These are phyloP conservation scores for Candida ortonii DNA, from an alignment of 805 yeast genomes.

Conservation along the genomic window DNA sequence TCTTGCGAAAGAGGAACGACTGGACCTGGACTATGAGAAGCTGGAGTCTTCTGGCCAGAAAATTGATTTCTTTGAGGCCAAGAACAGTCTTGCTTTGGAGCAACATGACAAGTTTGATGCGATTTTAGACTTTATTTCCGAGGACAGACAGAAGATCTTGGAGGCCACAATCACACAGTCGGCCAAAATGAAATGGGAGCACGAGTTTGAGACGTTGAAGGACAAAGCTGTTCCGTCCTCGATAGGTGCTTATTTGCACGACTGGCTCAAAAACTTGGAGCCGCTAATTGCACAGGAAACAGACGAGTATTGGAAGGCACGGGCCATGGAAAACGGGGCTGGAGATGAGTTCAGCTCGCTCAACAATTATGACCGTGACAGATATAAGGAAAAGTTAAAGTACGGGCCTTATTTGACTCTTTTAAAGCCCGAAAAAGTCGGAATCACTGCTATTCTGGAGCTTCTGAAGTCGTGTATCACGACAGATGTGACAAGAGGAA, in stretches of 20 bases:
- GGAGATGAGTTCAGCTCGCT: slow-evolving; percentile 19
- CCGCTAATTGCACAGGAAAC: slow-evolving; percentile 72
- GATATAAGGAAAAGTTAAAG: slow-evolving; percentile 38
- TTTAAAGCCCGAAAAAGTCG: slow-evolving; percentile 76
- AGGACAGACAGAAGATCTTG: slow-evolving; percentile 68
- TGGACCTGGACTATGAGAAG: slow-evolving; percentile 21
- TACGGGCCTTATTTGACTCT: slow-evolving; percentile 77
- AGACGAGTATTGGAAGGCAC: slow-evolving; percentile 47
- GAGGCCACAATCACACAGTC: slow-evolving; percentile 82
- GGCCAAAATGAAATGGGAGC: slow-evolving; percentile 86
- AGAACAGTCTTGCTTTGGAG: slow-evolving; percentile 47
- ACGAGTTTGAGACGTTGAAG: slow-evolving; percentile 56
- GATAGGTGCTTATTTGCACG: slow-evolving; percentile 72
- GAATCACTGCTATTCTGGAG: slow-evolving; percentile 83
- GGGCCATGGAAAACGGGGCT: slow-evolving; percentile 27
- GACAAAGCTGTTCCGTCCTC: slow-evolving; percentile 49
- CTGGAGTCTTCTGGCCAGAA: slow-evolving; percentile 9
- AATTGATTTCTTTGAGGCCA: slow-evolving; percentile 64
- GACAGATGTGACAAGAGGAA: slow-evolving; percentile 74
- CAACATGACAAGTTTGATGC: slow-evolving; percentile 57
- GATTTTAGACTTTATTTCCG: slow-evolving; percentile 66
- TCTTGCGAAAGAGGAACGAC: slow-evolving; percentile 21
- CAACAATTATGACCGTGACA: slow-evolving; percentile 19
- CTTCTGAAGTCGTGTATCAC: slow-evolving; percentile 69
- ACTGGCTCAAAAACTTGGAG: slow-evolving; percentile 75